phyloP scores from a whole-genome alignment of 2,329 filamentous ascomycete species.

The Ophiognomonia clavigignenti-juglandacearum region DNA sequence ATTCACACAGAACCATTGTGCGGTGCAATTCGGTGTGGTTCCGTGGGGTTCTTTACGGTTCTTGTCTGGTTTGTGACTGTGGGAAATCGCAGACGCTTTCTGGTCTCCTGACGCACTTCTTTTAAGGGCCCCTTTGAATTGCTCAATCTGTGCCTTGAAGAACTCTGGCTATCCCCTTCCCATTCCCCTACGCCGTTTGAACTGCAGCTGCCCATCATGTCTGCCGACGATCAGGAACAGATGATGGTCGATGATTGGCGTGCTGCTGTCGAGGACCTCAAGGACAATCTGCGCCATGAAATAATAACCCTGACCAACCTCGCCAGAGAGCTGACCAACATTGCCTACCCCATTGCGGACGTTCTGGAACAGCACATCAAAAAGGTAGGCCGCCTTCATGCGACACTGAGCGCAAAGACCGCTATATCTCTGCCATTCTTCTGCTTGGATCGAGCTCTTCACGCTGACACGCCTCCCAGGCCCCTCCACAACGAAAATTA shows the following conservation, averaged over 20 bases:
- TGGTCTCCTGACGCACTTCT: conserved; percentile 4
- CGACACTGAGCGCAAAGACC: background rate
- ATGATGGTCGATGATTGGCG: conserved; percentile 95
- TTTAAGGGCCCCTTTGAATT: background rate
- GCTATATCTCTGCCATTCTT: background rate
- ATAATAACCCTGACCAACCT: conserved; percentile 98
- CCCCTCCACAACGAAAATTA: conserved; percentile 80
- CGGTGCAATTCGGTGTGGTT: too few species aligned
- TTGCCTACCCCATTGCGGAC: conserved; percentile 87
- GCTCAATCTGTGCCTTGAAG: conserved; percentile 6
- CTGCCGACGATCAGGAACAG: conserved; percentile 54
- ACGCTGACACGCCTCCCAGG: conserved; percentile 50
- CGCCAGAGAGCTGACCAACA: conserved; percentile 93
- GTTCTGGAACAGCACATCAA: conserved; percentile 90
- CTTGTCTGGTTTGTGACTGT: conserved; percentile 7
- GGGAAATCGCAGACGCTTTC: background rate
- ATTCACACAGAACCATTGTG: conserved; percentile 7
- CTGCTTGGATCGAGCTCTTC: background rate
- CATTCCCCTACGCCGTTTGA: background rate
- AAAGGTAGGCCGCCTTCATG: conserved; percentile 62
- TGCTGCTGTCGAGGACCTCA: conserved; percentile 86
- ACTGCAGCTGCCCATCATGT: conserved; percentile 33
- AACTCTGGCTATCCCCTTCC: conserved; percentile 3
- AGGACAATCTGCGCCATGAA: conserved; percentile 85
- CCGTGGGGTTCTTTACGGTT: too few species aligned